These are phyloP conservation scores for Neonectria sp. DNA, from an alignment of 2,329 filamentous ascomycete species.

Conservation along the genomic window DNA sequence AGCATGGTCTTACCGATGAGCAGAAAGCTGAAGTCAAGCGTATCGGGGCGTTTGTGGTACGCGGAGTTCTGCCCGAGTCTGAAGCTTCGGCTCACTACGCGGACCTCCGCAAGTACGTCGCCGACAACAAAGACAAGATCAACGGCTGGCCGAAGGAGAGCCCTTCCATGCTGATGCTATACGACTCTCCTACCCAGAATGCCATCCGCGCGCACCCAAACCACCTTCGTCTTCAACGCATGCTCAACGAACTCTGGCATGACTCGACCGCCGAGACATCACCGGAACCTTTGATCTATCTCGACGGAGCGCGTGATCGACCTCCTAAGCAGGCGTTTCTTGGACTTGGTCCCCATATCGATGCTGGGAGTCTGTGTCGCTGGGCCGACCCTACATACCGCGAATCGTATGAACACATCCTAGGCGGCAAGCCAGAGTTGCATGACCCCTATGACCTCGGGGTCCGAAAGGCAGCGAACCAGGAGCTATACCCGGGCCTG, in stretches of 20 bases:
- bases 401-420: slow-evolving; percentile 54
- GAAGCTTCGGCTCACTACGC: slow-evolving; percentile 46
- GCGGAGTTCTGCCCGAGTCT: slow-evolving; percentile 37
- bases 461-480: slow-evolving; percentile 52
- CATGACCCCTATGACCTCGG: slow-evolving; percentile 57
- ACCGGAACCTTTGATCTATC: slow-evolving; percentile 56
- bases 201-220: slow-evolving; percentile 55
- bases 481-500: slow-evolving; percentile 52
- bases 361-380: slow-evolving; percentile 59
- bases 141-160: slow-evolving; percentile 54
- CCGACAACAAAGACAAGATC: slow-evolving; percentile 51
- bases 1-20: slow-evolving; percentile 35
- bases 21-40: slow-evolving; percentile 48
- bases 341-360: slow-evolving; percentile 60
- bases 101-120: slow-evolving; percentile 52
- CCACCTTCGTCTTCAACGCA: slow-evolving; percentile 53
- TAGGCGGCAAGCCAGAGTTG: slow-evolving; percentile 53
- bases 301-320: slow-evolving; percentile 57
- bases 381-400: slow-evolving; percentile 59
- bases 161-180: slow-evolving; percentile 58
- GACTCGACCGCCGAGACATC: slow-evolving; percentile 47
- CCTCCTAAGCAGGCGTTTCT: slow-evolving; percentile 55
- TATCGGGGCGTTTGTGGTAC: slow-evolving; percentile 43
- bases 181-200: slow-evolving; percentile 57
- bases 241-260: slow-evolving; percentile 58